Percentiles rank a stretch among this genome's conserved stretches.
Evolutionary conservation across 2,329 filamentous ascomycete genomes (phyloP).

Genomic region (Pseudovirgaria hyperparasitica): DNA sequence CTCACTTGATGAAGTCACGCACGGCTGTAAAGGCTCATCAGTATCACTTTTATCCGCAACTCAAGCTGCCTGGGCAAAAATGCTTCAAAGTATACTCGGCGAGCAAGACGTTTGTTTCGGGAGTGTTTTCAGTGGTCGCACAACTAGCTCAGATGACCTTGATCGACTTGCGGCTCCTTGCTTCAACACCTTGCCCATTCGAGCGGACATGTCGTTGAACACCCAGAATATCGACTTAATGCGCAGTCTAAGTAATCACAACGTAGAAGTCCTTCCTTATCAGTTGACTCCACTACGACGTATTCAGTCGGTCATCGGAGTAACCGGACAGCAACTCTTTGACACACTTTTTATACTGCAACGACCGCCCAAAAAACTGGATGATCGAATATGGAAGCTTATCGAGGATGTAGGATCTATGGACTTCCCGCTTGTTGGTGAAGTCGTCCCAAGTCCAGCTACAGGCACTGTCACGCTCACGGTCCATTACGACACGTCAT

Average conservation of each 20-base stretch:
- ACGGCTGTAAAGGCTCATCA: constrained; percentile 13
- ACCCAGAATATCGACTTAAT: constrained; percentile 45
- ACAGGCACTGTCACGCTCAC: constrained; percentile 43
- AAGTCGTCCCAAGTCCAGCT: constrained; percentile 47
- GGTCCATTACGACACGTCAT: constrained; percentile 41
- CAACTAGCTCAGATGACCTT: constrained; percentile 50
- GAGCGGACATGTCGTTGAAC: constrained; percentile 39
- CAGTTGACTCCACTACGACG: constrained; percentile 65
- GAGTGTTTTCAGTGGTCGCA: constrained; percentile 70
- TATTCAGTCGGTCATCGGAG: constrained; percentile 45
- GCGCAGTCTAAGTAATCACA: constrained; percentile 47
- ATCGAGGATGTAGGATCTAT: constrained; percentile 46
- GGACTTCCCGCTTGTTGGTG: constrained; percentile 67
- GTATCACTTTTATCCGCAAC: constrained; percentile 47
- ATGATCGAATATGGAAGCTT: constrained; percentile 38
- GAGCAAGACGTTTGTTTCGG: constrained; percentile 69
- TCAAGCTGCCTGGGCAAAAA: constrained; percentile 60
- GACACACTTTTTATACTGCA: constrained; percentile 74
- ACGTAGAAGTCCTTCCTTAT: constrained; percentile 48
- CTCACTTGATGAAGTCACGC: constrained; percentile 11
- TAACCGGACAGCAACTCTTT: constrained; percentile 49
- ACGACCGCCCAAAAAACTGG: constrained; percentile 35
- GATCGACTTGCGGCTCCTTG: constrained; percentile 73
- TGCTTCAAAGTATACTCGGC: constrained; percentile 45
- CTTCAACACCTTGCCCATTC: constrained; percentile 77